Conservation (phyloP, 768 basidiomycete species). For the Leccinum broughii region DNA sequence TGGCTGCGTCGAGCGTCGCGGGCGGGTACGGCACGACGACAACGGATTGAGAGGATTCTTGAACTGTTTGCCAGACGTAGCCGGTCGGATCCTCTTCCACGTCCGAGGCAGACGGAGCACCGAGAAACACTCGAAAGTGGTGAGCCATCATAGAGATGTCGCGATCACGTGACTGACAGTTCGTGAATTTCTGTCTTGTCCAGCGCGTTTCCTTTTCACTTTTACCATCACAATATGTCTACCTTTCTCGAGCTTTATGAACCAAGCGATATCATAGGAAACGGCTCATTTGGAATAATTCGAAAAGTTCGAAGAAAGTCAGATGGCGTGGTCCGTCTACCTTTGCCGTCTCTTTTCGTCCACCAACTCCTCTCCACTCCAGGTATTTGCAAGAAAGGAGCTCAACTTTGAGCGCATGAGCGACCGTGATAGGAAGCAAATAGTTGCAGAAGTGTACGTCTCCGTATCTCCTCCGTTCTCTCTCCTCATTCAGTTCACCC, state of each 20-base stretch:
- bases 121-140: slow-evolving; percentile 53
- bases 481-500: neutral
- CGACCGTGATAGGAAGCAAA: slow-evolving; percentile 94
- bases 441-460: slow-evolving; percentile 95
- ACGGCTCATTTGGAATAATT: slow-evolving; percentile 97
- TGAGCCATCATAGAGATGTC: slow-evolving; percentile 33
- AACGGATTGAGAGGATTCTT: neutral
- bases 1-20: slow-evolving; percentile 64
- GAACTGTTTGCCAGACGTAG: slow-evolving; percentile 47
- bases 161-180: slow-evolving; percentile 29
- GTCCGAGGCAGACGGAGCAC: slow-evolving; percentile 41
- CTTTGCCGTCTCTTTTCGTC: slow-evolving; percentile 3
- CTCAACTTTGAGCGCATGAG: slow-evolving; percentile 98
- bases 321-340: slow-evolving; percentile 72
- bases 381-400: slow-evolving; percentile 91
- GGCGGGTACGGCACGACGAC: slow-evolving; percentile 38
- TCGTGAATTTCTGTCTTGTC: slow-evolving; percentile 25
- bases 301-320: slow-evolving; percentile 86
- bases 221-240: slow-evolving; percentile 28
- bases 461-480: neutral
- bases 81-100: slow-evolving; percentile 34
- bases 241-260: slow-evolving; percentile 77
- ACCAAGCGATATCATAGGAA: slow-evolving; percentile 89
- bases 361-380: neutral
- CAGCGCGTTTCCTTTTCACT: neutral